Evolutionary conservation across 352 stramenopile species (phyloP).

Genomic region (Pythium monospermum): DNA sequence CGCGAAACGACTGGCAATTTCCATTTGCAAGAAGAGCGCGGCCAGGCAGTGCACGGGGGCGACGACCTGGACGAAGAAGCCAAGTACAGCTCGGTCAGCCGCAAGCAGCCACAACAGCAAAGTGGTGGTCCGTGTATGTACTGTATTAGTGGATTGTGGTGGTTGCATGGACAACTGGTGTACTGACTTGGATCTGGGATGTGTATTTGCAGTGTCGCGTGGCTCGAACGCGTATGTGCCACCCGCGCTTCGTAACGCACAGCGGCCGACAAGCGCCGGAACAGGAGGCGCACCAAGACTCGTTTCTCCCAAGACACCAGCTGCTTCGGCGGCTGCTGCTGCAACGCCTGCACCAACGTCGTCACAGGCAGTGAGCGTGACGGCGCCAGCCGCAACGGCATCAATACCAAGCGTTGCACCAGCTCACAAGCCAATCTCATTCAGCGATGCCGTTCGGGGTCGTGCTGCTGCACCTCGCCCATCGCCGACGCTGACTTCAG

Average conservation of each 20-base stretch:
- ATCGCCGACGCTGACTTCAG: background rate
- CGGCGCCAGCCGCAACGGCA: background rate
- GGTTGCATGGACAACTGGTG: too few species aligned
- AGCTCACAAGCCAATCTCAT: slow-evolving; percentile 50
- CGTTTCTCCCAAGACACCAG: slow-evolving; percentile 13
- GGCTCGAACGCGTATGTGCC: slow-evolving; percentile 57
- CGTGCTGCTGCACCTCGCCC: slow-evolving; percentile 20
- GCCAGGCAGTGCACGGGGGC: slow-evolving; percentile 52
- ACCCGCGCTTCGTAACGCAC: slow-evolving; percentile 49
- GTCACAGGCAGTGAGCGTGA: background rate
- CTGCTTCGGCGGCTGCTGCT: too few species aligned
- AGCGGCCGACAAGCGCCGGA: slow-evolving; percentile 33
- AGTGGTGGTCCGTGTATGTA: background rate
- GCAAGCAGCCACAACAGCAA: slow-evolving; percentile 29
- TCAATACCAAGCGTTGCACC: background rate
- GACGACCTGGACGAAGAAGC: slow-evolving; percentile 94
- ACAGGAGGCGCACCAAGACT: slow-evolving; percentile 12
- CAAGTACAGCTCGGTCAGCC: slow-evolving; percentile 92
- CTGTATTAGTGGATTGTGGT: background rate
- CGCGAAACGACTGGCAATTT: slow-evolving; percentile 88
- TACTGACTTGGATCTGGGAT: background rate
- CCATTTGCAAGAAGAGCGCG: slow-evolving; percentile 94
- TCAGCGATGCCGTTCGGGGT: slow-evolving; percentile 64
- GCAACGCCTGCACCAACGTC: background rate
- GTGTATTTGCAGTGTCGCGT: slow-evolving; percentile 17